Conservation (phyloP, 495 filamentous ascomycete species). For the Hypoxylon trugodes region DNA sequence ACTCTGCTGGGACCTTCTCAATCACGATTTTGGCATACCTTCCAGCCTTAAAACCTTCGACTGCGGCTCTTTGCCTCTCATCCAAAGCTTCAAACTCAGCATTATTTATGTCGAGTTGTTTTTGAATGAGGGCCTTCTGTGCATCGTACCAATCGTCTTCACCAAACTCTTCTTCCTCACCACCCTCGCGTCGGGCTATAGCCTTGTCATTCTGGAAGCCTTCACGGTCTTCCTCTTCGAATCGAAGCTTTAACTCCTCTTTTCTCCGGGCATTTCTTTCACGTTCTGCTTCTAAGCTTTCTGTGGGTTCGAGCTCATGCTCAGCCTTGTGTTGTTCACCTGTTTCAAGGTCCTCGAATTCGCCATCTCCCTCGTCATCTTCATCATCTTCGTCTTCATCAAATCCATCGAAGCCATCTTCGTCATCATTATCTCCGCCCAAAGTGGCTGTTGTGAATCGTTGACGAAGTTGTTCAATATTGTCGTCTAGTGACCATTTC, state of each 20-base stretch:
- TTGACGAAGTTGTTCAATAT: slow-evolving; percentile 74
- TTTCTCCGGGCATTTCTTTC: slow-evolving; percentile 90
- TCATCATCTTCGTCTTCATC: slow-evolving; percentile 69
- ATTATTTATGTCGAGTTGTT: slow-evolving; percentile 93
- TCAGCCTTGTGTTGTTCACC: slow-evolving; percentile 64
- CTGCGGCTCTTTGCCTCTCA: slow-evolving; percentile 75
- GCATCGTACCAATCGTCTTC: slow-evolving; percentile 99
- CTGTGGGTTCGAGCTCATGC: slow-evolving; percentile 42
- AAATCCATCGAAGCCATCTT: slow-evolving; percentile 52
- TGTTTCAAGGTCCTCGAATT: slow-evolving; percentile 88
- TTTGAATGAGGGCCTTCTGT: slow-evolving; percentile 93
- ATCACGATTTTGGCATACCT: slow-evolving; percentile 92
- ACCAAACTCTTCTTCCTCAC: slow-evolving; percentile 77
- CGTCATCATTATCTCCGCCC: slow-evolving; percentile 57
- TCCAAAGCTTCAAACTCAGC: slow-evolving; percentile 89
- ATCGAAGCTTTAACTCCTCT: slow-evolving; percentile 91
- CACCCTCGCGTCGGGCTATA: slow-evolving; percentile 68
- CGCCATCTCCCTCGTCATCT: slow-evolving; percentile 88
- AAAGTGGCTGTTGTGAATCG: slow-evolving; percentile 78
- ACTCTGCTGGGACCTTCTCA: slow-evolving; percentile 88
- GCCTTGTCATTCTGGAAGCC: slow-evolving; percentile 89
- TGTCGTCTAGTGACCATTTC: slow-evolving; percentile 84
- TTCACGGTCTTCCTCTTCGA: slow-evolving; percentile 96
- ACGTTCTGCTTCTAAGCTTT: slow-evolving; percentile 78
- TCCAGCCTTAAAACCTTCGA: slow-evolving; percentile 92